Percentiles rank a stretch among this genome's conserved stretches.
Evolutionary conservation across 257 asterid genomes (phyloP).

Genomic region (Jacaranda copaia): DNA sequence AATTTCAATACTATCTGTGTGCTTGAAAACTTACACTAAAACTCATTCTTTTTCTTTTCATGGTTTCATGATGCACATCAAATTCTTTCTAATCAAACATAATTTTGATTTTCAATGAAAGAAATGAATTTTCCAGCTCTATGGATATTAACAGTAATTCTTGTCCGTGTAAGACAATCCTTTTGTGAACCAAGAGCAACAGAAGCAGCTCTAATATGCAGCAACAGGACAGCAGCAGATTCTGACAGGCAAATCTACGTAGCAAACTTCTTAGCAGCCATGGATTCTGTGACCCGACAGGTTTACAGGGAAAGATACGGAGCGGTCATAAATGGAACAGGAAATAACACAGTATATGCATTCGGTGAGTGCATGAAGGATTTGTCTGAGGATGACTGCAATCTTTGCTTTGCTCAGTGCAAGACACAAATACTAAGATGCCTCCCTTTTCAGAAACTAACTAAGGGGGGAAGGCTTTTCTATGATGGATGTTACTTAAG

Average conservation of each 20-base stretch:
- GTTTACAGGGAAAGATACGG: slow-evolving; percentile 49
- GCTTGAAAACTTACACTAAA: too few relatives aligned
- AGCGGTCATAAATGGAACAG: slow-evolving; percentile 52
- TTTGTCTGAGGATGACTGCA: slow-evolving; percentile 63
- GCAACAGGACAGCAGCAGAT: slow-evolving; percentile 50
- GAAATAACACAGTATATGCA: slow-evolving; percentile 60
- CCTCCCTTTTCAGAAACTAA: slow-evolving; percentile 57
- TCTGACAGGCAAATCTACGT: slow-evolving; percentile 54
- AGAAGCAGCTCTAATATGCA: slow-evolving; percentile 57
- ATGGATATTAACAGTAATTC: slow-evolving; percentile 22
- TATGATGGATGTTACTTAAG: slow-evolving; percentile 72
- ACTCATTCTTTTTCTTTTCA: too few relatives aligned
- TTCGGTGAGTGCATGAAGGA: slow-evolving; percentile 76
- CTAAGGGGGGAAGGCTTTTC: slow-evolving; percentile 56
- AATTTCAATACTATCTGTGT: too few relatives aligned
- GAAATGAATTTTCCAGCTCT: slow-evolving; percentile 27
- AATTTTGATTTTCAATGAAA: not conserved
- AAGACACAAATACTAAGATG: slow-evolving; percentile 62
- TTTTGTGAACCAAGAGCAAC: slow-evolving; percentile 63
- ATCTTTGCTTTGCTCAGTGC: slow-evolving; percentile 66
- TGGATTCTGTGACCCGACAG: slow-evolving; percentile 53
- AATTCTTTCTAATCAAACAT: too few relatives aligned
- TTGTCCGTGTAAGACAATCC: slow-evolving; percentile 25
- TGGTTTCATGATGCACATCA: too few relatives aligned
- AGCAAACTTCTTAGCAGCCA: slow-evolving; percentile 57